These are phyloP conservation scores for Trametes meyenii DNA, from an alignment of 768 basidiomycete species.

Conservation along the genomic window DNA sequence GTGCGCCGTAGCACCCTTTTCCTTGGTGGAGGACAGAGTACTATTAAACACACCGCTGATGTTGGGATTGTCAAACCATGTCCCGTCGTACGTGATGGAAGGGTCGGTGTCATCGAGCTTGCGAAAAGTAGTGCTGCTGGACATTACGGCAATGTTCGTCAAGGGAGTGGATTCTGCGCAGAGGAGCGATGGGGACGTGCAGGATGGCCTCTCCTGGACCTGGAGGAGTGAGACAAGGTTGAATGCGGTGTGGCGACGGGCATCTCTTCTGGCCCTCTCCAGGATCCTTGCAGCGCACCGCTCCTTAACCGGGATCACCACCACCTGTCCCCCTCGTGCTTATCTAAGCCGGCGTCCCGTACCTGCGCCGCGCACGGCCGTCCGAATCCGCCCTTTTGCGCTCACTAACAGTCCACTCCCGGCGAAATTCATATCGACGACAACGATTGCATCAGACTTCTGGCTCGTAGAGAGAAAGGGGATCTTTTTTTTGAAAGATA, in stretches of 20 bases:
- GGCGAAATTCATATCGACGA: too few relatives aligned
- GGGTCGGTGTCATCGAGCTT: slow-evolving; percentile 19
- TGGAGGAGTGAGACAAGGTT: neutral
- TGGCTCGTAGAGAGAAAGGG: too few relatives aligned
- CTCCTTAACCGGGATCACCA: neutral
- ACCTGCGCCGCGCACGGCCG: too few relatives aligned
- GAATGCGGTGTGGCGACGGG: slow-evolving; percentile 10
- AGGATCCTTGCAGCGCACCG: neutral
- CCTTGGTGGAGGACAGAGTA: slow-evolving; percentile 6
- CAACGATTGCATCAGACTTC: too few relatives aligned
- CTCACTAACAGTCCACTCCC: too few relatives aligned
- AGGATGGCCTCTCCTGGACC: neutral
- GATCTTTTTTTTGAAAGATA: too few relatives aligned
- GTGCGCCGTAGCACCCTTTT: neutral
- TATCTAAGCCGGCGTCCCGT: too few relatives aligned
- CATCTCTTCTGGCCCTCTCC: neutral
- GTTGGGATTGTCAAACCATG: slow-evolving; percentile 8
- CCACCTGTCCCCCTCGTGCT: too few relatives aligned
- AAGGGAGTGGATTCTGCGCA: neutral
- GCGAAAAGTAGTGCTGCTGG: neutral
- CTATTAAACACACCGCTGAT: slow-evolving; percentile 5
- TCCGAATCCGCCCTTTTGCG: too few relatives aligned
- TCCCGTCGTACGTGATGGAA: slow-evolving; percentile 7
- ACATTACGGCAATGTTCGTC: slow-evolving; percentile 3
- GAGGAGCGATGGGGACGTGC: neutral